Conservation (phyloP, 2,329 filamentous ascomycete species). For the Purpureocillium lavendulum region DNA sequence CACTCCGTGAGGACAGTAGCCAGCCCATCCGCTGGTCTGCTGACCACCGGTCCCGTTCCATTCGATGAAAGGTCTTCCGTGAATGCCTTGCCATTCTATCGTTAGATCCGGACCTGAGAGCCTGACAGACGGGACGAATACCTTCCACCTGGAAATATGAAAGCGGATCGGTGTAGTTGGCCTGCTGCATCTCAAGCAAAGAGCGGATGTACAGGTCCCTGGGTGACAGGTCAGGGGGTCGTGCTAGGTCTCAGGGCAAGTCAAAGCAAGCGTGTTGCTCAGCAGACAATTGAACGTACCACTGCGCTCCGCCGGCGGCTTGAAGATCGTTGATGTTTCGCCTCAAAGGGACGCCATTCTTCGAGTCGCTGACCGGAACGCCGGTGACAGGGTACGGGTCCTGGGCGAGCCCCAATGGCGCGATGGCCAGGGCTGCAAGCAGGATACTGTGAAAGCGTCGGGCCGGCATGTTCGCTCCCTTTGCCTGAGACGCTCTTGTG, state of each 20-base stretch:
- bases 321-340: conserved; percentile 3
- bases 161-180: conserved; percentile 28
- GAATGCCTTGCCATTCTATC: conserved; percentile 21
- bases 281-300: background rate
- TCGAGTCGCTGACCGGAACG: background rate
- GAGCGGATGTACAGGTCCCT: conserved; percentile 44
- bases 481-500: no score
- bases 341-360: background rate
- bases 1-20: conserved; percentile 42
- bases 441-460: no score
- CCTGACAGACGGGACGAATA: conserved; percentile 8
- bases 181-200: conserved; percentile 31
- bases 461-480: no score
- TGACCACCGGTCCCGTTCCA: conserved; percentile 30
- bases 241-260: background rate
- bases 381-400: conserved; percentile 5
- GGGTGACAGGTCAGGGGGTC: background rate
- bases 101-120: background rate
- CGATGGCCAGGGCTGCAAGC: background rate
- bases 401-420: background rate
- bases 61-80: conserved; percentile 31
- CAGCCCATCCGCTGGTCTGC: conserved; percentile 20
- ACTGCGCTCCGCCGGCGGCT: background rate
- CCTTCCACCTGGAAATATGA: conserved; percentile 45
- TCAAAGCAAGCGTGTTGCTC: background rate